Conservation (phyloP, 768 basidiomycete species). For the Porpolomopsis calyptriformis region DNA sequence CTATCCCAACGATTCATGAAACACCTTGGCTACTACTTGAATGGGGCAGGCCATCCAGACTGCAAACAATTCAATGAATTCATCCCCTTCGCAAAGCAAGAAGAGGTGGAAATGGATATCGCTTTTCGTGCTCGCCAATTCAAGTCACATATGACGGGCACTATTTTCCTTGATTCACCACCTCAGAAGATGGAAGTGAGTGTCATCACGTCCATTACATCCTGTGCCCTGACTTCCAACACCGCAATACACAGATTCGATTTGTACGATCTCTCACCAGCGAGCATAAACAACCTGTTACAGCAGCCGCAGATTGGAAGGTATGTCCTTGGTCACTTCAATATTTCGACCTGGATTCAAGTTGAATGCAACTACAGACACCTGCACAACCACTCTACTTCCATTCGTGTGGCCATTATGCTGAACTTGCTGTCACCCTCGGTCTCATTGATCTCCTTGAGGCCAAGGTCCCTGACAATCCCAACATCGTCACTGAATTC, state of each 20-base stretch:
- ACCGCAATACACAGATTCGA: not conserved
- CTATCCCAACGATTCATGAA: not conserved
- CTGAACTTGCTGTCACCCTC: not conserved
- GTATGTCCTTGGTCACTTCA: not conserved
- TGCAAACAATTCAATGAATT: not conserved
- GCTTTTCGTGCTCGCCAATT: conserved; percentile 1
- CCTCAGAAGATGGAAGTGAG: not conserved
- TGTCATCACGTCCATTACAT: not conserved
- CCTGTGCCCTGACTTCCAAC: too few relatives aligned
- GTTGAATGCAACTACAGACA: not conserved
- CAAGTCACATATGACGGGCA: not conserved
- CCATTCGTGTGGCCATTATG: not conserved
- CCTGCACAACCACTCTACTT: not conserved
- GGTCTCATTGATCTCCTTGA: not conserved
- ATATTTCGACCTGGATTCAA: not conserved
- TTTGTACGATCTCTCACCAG: not conserved
- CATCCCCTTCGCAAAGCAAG: not conserved
- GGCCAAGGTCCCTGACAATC: not conserved
- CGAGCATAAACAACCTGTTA: not conserved
- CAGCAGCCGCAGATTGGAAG: not conserved
- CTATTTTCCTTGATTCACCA: not conserved
- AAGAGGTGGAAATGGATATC: not conserved
- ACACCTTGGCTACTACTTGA: not conserved
- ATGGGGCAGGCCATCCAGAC: not conserved
- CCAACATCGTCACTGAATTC: not conserved